Evolutionary conservation across 73 alveolate species (phyloP).

Genomic region (Tetrahymena borealis): DNA sequence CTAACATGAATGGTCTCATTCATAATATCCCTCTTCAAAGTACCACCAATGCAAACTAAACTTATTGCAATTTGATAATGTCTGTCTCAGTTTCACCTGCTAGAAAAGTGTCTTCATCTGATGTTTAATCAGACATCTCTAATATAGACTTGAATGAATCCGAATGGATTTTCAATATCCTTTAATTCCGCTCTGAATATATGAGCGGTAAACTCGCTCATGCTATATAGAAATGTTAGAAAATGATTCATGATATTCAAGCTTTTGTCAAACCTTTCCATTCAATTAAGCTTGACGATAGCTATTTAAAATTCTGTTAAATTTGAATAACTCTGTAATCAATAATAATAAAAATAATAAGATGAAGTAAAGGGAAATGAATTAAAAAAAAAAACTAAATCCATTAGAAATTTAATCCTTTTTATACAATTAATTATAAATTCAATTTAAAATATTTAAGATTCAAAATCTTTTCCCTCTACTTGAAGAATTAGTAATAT

Average conservation of each 20-base stretch:
- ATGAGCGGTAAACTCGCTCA: neutral
- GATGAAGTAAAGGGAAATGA: no score
- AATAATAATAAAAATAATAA: no score
- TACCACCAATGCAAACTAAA: neutral
- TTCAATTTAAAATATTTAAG: no score
- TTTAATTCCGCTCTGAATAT: neutral
- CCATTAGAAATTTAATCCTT: no score
- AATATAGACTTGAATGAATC: neutral
- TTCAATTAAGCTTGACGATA: neutral
- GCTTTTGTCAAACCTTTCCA: neutral
- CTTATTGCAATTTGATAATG: neutral
- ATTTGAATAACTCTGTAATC: neutral
- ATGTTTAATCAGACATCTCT: neutral
- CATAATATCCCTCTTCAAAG: neutral
- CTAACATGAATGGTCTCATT: neutral
- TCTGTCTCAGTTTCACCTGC: neutral
- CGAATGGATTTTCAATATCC: neutral
- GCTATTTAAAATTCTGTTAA: neutral
- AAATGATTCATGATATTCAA: neutral
- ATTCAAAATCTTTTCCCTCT: no score
- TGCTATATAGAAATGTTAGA: neutral
- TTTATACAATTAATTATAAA: no score
- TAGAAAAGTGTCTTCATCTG: neutral
- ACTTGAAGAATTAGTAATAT: no score
- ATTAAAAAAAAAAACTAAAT: no score